Percentiles rank a stretch among this genome's conserved stretches.
Conservation (phyloP, 2,329 filamentous ascomycete species). For the Aspergillus sp. region DNA sequence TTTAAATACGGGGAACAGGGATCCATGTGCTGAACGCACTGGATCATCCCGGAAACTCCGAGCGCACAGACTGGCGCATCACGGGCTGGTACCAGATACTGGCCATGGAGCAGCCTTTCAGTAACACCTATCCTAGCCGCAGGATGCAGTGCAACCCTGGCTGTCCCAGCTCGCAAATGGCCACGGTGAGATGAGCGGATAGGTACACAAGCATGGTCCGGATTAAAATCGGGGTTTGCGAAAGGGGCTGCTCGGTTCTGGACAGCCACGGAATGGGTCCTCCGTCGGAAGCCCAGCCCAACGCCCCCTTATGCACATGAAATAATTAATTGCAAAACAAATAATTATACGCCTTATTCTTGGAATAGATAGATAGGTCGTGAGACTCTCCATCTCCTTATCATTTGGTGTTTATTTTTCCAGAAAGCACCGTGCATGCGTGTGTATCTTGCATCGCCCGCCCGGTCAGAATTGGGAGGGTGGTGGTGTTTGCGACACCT, state of each 20-base stretch:
- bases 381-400: not conserved
- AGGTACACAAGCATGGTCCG: constrained; percentile 5
- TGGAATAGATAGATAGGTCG: not conserved
- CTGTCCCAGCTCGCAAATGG: constrained; percentile 6
- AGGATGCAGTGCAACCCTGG: constrained; percentile 16
- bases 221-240: not conserved
- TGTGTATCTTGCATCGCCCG: not conserved
- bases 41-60: constrained; percentile 1
- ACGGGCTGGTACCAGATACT: not conserved
- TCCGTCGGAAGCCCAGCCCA: not conserved
- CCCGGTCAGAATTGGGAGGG: not conserved
- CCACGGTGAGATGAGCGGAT: not conserved
- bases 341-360: not conserved
- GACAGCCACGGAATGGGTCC: not conserved
- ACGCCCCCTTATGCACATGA: not conserved
- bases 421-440: not conserved
- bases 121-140: not conserved
- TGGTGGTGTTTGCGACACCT: not conserved
- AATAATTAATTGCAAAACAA: not conserved
- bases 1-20: not conserved
- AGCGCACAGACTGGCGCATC: constrained; percentile 1
- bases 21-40: constrained; percentile 1
- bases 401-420: not conserved
- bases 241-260: constrained; percentile 1
- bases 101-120: not conserved